Base-by-base conservation (phyloP, 2,329 filamentous ascomycete genomes). In the Tolypocladium guangdongense region DNA sequence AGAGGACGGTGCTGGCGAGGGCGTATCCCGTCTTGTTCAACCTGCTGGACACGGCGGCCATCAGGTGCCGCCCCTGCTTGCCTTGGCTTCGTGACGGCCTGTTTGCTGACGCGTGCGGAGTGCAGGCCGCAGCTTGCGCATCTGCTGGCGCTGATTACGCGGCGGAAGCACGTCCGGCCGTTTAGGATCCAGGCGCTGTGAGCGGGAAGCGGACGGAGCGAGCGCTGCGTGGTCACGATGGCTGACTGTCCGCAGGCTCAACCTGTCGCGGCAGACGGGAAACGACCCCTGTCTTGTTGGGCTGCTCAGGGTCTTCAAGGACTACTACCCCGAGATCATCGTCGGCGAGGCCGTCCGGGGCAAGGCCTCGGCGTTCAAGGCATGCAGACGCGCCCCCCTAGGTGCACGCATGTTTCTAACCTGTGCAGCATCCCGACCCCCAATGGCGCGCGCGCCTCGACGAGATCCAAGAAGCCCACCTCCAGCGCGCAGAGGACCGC, bases 311-410 rank as follows among this genome's bases (percentile, higher is more conserved):
- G 82, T 92, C n/a, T 95, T 86, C 72, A 93, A 93, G 65, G 89
- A 92, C 65, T 95, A 92, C 68, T 95, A 92, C 62, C 89, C 90
- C 0, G 89, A 95, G 65, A 88, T 95, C 52, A 88, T 95, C 55
- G 79, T 92, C 16, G 87, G 86, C 24, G 85, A 86, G 58, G 74
- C 80, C 4, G 78, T 82, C 33, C 74, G 75, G 52, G 81, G 81
- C 38, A 78, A 78, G 55, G 81, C 82, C 1, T 78, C 80, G 4
- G 75, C 81, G 1, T 86, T 86, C 66, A 83, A 81, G 67, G 78
- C 80, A 64, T 37, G 60, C 22, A 5, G 1, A 27, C 32, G n/a
- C n/a, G 14, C 35, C 46, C 48, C 10, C 16, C 12, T 14, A 5
- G 8, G 2, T 20, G 8, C 11, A 27, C 16, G 20, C 30, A 20